phyloP scores from a whole-genome alignment of 1,139 yeast species.

The Yamadazyma atlantica region DNA sequence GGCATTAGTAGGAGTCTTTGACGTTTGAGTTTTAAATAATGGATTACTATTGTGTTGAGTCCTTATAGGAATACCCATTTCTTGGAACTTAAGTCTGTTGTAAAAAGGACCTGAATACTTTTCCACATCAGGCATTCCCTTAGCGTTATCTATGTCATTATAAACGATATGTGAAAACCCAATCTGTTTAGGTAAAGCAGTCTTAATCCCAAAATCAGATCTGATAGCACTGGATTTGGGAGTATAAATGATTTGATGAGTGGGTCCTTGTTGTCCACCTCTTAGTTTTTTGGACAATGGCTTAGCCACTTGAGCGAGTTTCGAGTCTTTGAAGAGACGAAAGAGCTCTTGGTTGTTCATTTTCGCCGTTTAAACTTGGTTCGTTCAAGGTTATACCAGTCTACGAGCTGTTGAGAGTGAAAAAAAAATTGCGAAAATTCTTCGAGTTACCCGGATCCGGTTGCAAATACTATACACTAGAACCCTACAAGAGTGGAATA shows the following conservation, averaged over 20 bases:
- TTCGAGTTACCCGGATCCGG: conserved; percentile 4
- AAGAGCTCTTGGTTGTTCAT: conserved; percentile 34
- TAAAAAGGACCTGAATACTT: conserved; percentile 41
- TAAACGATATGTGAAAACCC: conserved; percentile 44
- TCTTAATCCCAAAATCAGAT: conserved; percentile 46
- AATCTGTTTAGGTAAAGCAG: conserved; percentile 43
- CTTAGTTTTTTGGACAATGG: conserved; percentile 39
- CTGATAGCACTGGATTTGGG: conserved; percentile 44
- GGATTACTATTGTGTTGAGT: conserved; percentile 34
- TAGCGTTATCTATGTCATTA: conserved; percentile 45
- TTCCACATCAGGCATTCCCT: conserved; percentile 50
- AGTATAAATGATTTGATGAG: conserved; percentile 46
- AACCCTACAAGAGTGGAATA: too few relatives aligned
- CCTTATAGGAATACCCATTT: conserved; percentile 38
- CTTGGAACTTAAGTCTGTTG: conserved; percentile 44
- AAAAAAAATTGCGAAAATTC: conserved; percentile 2
- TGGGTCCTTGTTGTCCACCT: conserved; percentile 33
- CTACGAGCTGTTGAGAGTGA: not conserved
- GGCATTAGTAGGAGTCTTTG: conserved; percentile 16
- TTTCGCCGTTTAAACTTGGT: not conserved
- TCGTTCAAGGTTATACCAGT: not conserved
- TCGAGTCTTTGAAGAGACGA: conserved; percentile 42
- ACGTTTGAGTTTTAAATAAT: conserved; percentile 28
- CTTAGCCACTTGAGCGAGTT: conserved; percentile 47
- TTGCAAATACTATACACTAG: too few relatives aligned